A percentile compares a stretch with the other conserved stretches of the same genome.
phyloP scores from a whole-genome alignment of 768 basidiomycete genomes.

The Auriculariales sp. region DNA sequence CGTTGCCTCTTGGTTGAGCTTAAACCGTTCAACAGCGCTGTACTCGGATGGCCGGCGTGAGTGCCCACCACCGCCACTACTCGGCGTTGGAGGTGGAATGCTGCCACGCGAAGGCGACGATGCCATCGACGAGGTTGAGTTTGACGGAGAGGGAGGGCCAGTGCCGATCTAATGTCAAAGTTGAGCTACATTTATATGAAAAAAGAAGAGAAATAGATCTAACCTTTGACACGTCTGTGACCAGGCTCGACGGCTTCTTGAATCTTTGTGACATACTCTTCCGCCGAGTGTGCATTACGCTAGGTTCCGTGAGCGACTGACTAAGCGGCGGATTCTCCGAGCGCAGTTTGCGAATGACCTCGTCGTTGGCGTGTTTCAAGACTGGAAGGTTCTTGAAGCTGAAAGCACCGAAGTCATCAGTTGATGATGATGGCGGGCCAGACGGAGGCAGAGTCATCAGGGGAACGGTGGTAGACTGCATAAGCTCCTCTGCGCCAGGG shows the following conservation, averaged over 20 bases:
- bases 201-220: conserved; percentile 1
- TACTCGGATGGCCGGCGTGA: conserved; percentile 80
- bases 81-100: conserved; percentile 48
- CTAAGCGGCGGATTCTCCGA: conserved; percentile 73
- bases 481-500: conserved; percentile 24
- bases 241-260: conserved; percentile 69
- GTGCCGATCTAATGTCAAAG: conserved; percentile 32
- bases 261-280: conserved; percentile 71
- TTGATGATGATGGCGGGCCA: conserved; percentile 35
- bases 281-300: conserved; percentile 32
- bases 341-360: conserved; percentile 89
- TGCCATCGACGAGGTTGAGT: conserved; percentile 80
- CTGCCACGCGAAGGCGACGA: conserved; percentile 77
- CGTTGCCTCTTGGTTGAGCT: conserved; percentile 63
- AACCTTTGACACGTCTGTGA: conserved; percentile 42
- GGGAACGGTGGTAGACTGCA: conserved; percentile 10
- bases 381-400: conserved; percentile 95
- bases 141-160: conserved; percentile 84
- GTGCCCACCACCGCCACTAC: conserved; percentile 48
- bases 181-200: background rate
- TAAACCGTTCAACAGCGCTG: conserved; percentile 80
- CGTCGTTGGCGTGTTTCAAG: conserved; percentile 96
- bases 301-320: conserved; percentile 56
- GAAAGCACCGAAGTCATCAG: conserved; percentile 93
- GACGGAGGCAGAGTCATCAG: conserved; percentile 24